These are phyloP conservation scores for Moringa oleifera DNA, from an alignment of 345 rosid species.

Conservation along the genomic window DNA sequence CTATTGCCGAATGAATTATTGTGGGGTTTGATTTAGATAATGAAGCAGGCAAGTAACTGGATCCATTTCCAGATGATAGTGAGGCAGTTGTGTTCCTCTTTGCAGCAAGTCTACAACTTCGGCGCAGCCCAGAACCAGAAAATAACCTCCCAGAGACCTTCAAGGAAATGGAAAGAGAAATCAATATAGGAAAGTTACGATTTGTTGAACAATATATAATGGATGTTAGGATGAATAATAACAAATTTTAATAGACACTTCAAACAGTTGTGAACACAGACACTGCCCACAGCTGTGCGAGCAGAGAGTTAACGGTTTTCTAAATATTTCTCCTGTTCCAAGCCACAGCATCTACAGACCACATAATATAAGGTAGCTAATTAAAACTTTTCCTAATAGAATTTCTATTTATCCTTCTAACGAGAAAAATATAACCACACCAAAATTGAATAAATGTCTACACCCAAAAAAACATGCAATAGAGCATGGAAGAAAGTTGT, in stretches of 20 bases:
- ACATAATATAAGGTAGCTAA: too few relatives aligned
- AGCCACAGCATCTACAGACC: background rate
- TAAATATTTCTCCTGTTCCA: background rate
- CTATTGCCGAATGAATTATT: constrained; percentile 52
- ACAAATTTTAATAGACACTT: background rate
- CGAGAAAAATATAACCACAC: too few relatives aligned
- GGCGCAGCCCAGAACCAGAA: constrained; percentile 67
- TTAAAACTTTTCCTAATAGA: too few relatives aligned
- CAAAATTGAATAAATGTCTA: too few relatives aligned
- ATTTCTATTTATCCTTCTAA: too few relatives aligned
- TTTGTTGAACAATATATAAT: too few relatives aligned
- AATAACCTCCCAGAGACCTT: constrained; percentile 58
- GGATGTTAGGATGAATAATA: too few relatives aligned
- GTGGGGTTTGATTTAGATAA: constrained; percentile 37
- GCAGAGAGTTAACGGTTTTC: background rate
- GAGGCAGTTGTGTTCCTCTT: constrained; percentile 37
- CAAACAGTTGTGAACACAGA: too few relatives aligned
- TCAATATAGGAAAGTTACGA: too few relatives aligned
- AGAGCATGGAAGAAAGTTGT: background rate
- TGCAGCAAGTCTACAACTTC: constrained; percentile 77
- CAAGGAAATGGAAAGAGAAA: constrained; percentile 13
- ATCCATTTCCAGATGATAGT: constrained; percentile 44
- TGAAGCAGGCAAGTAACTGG: constrained; percentile 20
- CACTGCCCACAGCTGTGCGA: too few relatives aligned
- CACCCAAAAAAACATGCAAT: background rate